Conservation (phyloP, 169 alveolate species). For the Plasmodium sp. region DNA sequence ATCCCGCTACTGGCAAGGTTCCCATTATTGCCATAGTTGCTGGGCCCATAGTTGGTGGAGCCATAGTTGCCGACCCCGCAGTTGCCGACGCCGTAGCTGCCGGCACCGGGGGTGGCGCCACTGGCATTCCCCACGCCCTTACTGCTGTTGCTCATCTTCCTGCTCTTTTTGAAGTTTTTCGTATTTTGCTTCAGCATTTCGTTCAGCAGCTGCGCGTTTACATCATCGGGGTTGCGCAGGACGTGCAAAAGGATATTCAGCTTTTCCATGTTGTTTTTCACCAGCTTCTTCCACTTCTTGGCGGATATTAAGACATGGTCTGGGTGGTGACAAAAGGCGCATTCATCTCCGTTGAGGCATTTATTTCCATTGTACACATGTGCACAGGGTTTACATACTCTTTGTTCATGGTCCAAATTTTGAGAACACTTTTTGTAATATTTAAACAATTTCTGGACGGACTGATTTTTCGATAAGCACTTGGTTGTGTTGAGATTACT, state of each 20-base stretch:
- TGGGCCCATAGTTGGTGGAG: background rate
- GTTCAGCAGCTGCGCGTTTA: constrained; percentile 45
- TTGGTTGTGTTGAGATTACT: constrained; percentile 32
- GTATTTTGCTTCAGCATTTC: constrained; percentile 63
- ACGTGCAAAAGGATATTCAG: constrained; percentile 59
- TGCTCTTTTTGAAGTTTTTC: constrained; percentile 39
- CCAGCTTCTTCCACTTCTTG: constrained; percentile 72
- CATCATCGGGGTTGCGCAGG: constrained; percentile 70
- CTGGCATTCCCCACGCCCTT: background rate
- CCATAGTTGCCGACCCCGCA: background rate
- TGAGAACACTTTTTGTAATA: constrained; percentile 67
- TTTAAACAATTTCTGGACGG: constrained; percentile 58
- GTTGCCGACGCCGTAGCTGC: background rate
- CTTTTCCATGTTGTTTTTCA: constrained; percentile 71
- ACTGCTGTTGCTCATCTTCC: constrained; percentile 29
- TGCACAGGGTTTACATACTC: constrained; percentile 74
- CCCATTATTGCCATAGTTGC: background rate
- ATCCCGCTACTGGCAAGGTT: background rate
- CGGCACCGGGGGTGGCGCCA: background rate
- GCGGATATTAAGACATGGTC: constrained; percentile 75
- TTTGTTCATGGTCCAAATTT: constrained; percentile 72
- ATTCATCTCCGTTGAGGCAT: constrained; percentile 73
- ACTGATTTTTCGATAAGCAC: constrained; percentile 46
- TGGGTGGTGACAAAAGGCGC: constrained; percentile 68
- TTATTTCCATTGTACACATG: constrained; percentile 72